Percentiles rank a stretch among this genome's conserved stretches.
Evolutionary conservation across 495 filamentous ascomycete genomes (phyloP).

Genomic region (Penicillium argentinense): DNA sequence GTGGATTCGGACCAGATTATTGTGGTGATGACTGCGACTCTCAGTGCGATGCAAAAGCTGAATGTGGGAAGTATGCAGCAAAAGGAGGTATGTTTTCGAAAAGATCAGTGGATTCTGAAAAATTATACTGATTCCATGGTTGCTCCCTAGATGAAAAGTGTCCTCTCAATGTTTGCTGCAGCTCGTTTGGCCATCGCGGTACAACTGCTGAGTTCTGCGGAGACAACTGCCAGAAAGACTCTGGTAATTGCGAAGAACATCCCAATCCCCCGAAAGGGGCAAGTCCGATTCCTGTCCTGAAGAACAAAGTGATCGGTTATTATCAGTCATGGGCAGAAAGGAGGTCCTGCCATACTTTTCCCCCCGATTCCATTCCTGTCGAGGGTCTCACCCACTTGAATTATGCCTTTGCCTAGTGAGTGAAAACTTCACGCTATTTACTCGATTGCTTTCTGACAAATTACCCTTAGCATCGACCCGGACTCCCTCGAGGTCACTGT

Average conservation of each 20-base stretch:
- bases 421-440: too few relatives aligned
- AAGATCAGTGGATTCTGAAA: too few relatives aligned
- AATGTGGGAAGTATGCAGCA: constrained; percentile 20
- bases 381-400: constrained; percentile 41
- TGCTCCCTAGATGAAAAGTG: constrained; percentile 18
- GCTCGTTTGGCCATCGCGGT: constrained; percentile 29
- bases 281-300: constrained; percentile 27
- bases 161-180: constrained; percentile 35
- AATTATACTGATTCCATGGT: too few relatives aligned
- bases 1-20: constrained; percentile 22
- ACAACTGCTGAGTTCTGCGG: constrained; percentile 30
- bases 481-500: background rate
- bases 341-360: background rate
- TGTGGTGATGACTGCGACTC: constrained; percentile 13
- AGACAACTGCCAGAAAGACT: background rate
- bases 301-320: background rate
- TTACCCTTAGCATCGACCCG: constrained; percentile 29
- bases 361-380: constrained; percentile 17
- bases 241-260: background rate
- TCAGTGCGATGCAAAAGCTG: constrained; percentile 21
- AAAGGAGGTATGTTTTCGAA: too few relatives aligned
- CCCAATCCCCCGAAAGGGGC: constrained; percentile 30
- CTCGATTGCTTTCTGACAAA: too few relatives aligned
- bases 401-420: constrained; percentile 46
- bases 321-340: constrained; percentile 14